These are phyloP conservation scores for Amaranthus tricolor DNA, from an alignment of 179 eudicot species.

Conservation along the genomic window DNA sequence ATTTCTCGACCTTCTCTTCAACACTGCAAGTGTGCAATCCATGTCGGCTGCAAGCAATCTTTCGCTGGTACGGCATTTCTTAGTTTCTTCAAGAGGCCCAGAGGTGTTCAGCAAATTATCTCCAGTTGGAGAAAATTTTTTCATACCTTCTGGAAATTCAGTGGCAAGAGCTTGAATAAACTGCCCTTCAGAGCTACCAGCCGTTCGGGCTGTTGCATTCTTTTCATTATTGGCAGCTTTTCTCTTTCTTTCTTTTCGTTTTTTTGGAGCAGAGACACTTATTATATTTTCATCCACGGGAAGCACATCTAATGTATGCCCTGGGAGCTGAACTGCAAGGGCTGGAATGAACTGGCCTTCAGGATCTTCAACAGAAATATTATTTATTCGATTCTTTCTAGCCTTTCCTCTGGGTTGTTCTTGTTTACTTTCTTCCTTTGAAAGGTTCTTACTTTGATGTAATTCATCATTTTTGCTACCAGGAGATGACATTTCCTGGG, in stretches of 20 bases:
- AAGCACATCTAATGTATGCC: constrained; percentile 19
- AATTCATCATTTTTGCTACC: background rate
- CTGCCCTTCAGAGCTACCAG: constrained; percentile 22
- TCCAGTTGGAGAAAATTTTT: constrained; percentile 22
- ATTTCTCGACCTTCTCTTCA: constrained; percentile 24
- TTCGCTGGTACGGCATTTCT: constrained; percentile 19
- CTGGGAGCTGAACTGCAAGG: constrained; percentile 39
- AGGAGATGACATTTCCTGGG: constrained; percentile 15
- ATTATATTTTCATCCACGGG: constrained; percentile 17
- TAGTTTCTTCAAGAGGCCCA: background rate
- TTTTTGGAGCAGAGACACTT: constrained; percentile 7
- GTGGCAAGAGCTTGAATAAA: constrained; percentile 35
- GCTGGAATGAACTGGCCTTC: constrained; percentile 30
- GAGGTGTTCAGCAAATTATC: constrained; percentile 11
- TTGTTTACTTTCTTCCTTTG: constrained; percentile 21
- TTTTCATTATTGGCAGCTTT: constrained; percentile 19
- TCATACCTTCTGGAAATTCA: constrained; percentile 34
- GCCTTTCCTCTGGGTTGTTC: constrained; percentile 50
- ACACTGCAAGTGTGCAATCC: constrained; percentile 31
- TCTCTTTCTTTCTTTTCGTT: constrained; percentile 18
- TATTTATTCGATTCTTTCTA: constrained; percentile 27
- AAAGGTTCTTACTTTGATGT: background rate
- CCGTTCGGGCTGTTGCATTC: constrained; percentile 20
- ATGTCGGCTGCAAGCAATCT: constrained; percentile 20
- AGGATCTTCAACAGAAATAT: constrained; percentile 24